Evolutionary conservation across 371 early-diverging fungal genomes (phyloP).

Genomic region (Mycotypha africana): DNA sequence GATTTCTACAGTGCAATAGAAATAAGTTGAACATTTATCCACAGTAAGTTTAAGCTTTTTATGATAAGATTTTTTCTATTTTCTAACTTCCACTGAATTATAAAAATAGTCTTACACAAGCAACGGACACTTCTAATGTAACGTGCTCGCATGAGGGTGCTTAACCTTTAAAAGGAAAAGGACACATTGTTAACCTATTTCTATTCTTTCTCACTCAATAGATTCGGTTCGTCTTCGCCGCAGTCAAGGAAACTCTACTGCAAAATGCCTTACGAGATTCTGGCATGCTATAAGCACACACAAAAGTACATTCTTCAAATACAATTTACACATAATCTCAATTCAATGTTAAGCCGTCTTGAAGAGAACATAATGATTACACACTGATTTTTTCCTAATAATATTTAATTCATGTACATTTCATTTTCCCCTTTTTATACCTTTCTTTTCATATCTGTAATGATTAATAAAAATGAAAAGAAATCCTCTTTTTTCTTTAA

Average conservation of each 20-base stretch:
- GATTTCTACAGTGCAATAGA: slow-evolving; percentile 72
- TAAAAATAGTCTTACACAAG: slow-evolving; percentile 62
- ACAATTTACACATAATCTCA: too few species aligned
- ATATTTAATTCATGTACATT: too few species aligned
- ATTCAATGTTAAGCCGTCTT: too few species aligned
- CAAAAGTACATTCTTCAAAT: too few species aligned
- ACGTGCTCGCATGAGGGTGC: too few species aligned
- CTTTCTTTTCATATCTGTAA: not conserved
- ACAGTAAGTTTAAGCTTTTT: slow-evolving; percentile 64
- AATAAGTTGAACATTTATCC: slow-evolving; percentile 76
- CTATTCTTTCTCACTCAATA: slow-evolving; percentile 4
- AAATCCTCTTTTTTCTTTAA: too few species aligned
- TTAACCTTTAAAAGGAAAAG: too few species aligned
- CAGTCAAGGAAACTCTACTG: slow-evolving; percentile 73
- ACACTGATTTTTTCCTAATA: not conserved
- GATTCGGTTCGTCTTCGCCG: slow-evolving; percentile 70
- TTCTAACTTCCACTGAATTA: not conserved
- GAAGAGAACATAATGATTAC: too few species aligned
- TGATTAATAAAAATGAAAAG: too few species aligned
- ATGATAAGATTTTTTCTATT: not conserved
- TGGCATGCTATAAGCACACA: slow-evolving; percentile 50
- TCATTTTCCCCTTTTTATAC: not conserved
- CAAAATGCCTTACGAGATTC: slow-evolving; percentile 70
- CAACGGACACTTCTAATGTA: slow-evolving; percentile 80
- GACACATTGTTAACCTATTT: not conserved